Evolutionary conservation across 2,329 filamentous ascomycete genomes (phyloP).

Genomic region (Bertia moriformis): DNA sequence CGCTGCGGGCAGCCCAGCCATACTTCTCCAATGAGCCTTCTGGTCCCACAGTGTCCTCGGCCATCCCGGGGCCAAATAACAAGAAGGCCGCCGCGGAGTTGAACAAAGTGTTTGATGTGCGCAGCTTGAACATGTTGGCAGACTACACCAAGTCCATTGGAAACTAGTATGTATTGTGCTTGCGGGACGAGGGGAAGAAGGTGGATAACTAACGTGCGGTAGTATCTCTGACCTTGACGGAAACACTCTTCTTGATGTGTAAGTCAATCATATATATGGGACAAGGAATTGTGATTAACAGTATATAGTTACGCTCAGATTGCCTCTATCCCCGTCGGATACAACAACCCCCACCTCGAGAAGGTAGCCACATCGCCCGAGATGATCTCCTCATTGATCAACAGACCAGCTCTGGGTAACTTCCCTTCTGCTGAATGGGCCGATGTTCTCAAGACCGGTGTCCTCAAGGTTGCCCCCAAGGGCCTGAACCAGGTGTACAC

Average conservation of each 20-base stretch:
- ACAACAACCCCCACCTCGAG: slow-evolving; percentile 71
- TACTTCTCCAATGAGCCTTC: slow-evolving; percentile 44
- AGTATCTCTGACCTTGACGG: slow-evolving; percentile 54
- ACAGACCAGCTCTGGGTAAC: slow-evolving; percentile 78
- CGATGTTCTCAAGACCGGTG: slow-evolving; percentile 61
- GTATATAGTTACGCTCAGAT: slow-evolving; percentile 65
- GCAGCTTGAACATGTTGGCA: slow-evolving; percentile 69
- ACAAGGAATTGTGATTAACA: neutral
- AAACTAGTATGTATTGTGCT: slow-evolving; percentile 54
- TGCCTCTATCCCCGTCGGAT: slow-evolving; percentile 79
- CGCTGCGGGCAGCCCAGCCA: slow-evolving; percentile 17
- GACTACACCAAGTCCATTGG: slow-evolving; percentile 63
- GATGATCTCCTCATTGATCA: slow-evolving; percentile 70
- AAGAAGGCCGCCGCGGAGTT: slow-evolving; percentile 56
- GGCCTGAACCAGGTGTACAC: slow-evolving; percentile 84
- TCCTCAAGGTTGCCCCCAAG: slow-evolving; percentile 69
- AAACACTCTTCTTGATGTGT: slow-evolving; percentile 61
- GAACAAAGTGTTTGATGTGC: slow-evolving; percentile 68
- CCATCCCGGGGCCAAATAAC: slow-evolving; percentile 65
- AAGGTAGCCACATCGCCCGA: slow-evolving; percentile 59
- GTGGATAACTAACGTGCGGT: neutral
- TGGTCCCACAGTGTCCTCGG: slow-evolving; percentile 34
- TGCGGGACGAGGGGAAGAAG: no score
- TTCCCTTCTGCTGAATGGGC: slow-evolving; percentile 81
- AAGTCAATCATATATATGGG: slow-evolving; percentile 17